Evolutionary conservation across 192 early-diverging fungal genomes (phyloP).

Genomic region (Coemansia sp.): DNA sequence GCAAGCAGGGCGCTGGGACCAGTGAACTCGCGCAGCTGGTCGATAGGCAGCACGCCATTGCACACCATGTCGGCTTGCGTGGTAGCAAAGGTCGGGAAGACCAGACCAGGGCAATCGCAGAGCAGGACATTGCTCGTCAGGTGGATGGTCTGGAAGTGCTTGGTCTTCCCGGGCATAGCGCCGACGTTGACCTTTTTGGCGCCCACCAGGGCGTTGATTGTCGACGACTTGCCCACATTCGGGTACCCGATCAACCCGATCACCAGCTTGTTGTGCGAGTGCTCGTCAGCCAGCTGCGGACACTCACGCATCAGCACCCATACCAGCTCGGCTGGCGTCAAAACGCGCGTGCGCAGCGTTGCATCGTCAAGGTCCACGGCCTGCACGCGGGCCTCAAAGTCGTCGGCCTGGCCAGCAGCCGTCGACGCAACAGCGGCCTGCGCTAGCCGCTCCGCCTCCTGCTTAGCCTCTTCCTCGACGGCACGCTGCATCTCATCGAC

Average conservation of each 20-base stretch:
- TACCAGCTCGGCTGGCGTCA: constrained; percentile 67
- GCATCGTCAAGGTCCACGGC: constrained; percentile 28
- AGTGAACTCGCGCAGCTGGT: constrained; percentile 93
- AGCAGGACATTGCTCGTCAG: constrained; percentile 80
- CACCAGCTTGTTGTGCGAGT: constrained; percentile 59
- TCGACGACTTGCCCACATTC: constrained; percentile 99
- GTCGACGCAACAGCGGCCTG: constrained; percentile 12
- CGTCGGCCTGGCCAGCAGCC: constrained; percentile 11
- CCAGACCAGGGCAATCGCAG: constrained; percentile 99
- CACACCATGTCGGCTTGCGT: constrained; percentile 98
- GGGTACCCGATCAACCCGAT: constrained; percentile 99
- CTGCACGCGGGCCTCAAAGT: constrained; percentile 44
- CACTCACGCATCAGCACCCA: constrained; percentile 59
- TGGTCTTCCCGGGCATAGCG: constrained; percentile 98
- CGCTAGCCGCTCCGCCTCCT: constrained; percentile 19
- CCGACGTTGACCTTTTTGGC: constrained; percentile 92
- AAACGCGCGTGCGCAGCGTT: constrained; percentile 59
- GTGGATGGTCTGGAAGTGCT: constrained; percentile 99
- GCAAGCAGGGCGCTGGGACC: constrained; percentile 83
- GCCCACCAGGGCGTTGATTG: constrained; percentile 95
- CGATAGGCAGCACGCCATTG: constrained; percentile 98
- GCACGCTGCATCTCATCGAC: constrained; percentile 22
- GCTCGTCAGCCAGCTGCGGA: constrained; percentile 51
- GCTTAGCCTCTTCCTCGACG: constrained; percentile 2
- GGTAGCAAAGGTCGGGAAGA: constrained; percentile 98